phyloP scores from a whole-genome alignment of 192 early-diverging fungal species.

The Backusella morwellensis region DNA sequence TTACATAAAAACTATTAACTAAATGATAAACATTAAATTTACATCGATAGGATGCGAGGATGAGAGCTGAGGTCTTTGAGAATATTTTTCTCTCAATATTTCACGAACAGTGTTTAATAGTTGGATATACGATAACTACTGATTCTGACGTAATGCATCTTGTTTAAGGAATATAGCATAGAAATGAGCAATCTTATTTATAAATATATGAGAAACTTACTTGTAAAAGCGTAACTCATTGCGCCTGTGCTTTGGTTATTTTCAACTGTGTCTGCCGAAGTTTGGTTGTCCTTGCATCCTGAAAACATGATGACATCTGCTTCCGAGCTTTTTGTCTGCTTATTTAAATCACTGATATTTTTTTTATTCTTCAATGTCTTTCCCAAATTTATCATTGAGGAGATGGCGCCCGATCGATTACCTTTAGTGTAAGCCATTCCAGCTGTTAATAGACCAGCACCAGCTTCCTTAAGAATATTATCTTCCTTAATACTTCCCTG shows the following conservation, averaged over 20 bases:
- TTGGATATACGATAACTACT: slow-evolving; percentile 63
- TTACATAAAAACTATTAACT: background rate
- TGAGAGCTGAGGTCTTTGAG: slow-evolving; percentile 78
- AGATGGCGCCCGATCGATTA: slow-evolving; percentile 39
- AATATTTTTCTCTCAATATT: slow-evolving; percentile 60
- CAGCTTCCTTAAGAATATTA: slow-evolving; percentile 44
- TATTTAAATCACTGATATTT: slow-evolving; percentile 17
- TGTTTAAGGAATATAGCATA: background rate
- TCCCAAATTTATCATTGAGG: slow-evolving; percentile 42
- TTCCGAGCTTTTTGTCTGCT: slow-evolving; percentile 39
- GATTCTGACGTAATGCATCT: slow-evolving; percentile 50
- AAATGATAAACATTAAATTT: slow-evolving; percentile 27
- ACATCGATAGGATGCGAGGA: slow-evolving; percentile 56
- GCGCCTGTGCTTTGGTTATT: slow-evolving; percentile 62
- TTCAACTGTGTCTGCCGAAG: slow-evolving; percentile 72
- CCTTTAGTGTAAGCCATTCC: slow-evolving; percentile 50
- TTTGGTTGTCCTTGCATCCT: slow-evolving; percentile 80
- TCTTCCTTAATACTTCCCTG: slow-evolving; percentile 54
- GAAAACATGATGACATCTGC: slow-evolving; percentile 81
- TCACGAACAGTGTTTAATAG: slow-evolving; percentile 66
- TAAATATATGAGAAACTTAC: slow-evolving; percentile 29
- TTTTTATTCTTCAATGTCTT: slow-evolving; percentile 43
- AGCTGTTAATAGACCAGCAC: slow-evolving; percentile 39
- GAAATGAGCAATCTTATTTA: background rate
- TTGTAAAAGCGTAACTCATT: slow-evolving; percentile 73